Conservation (phyloP, 1,284 basidiomycete species). For the Cryptococcus maquisensis region DNA sequence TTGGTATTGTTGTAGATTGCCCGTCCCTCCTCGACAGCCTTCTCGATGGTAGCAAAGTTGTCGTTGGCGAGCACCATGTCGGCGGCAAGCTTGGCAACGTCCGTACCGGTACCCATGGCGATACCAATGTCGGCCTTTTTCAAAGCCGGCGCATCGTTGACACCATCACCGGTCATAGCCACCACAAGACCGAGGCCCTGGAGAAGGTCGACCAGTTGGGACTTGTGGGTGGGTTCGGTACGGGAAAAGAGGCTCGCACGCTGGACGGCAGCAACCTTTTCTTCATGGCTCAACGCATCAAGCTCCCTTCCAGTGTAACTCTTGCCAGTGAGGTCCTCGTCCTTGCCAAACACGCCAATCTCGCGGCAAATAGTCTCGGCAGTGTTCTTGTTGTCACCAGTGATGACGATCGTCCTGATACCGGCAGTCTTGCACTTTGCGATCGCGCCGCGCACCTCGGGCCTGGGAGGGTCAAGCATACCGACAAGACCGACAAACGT, state of each 20-base stretch:
- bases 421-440: slow-evolving; percentile 88
- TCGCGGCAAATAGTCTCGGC: slow-evolving; percentile 95
- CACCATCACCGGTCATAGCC: slow-evolving; percentile 97
- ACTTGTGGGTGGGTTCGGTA: slow-evolving; percentile 94
- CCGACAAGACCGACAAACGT: slow-evolving; percentile 93
- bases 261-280: slow-evolving; percentile 81
- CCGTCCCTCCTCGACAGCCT: slow-evolving; percentile 93
- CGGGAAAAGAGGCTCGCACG: slow-evolving; percentile 84
- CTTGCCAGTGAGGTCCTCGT: slow-evolving; percentile 82
- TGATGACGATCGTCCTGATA: slow-evolving; percentile 95
- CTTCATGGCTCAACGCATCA: slow-evolving; percentile 70
- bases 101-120: slow-evolving; percentile 98
- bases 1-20: slow-evolving; percentile 99
- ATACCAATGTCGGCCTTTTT: slow-evolving; percentile 98
- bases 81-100: slow-evolving; percentile 95
- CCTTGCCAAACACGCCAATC: slow-evolving; percentile 82
- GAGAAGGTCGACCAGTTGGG: slow-evolving; percentile 88
- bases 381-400: slow-evolving; percentile 96
- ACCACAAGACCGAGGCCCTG: slow-evolving; percentile 89
- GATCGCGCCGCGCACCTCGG: slow-evolving; percentile 83
- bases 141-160: slow-evolving; percentile 94
- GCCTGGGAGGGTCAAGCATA: slow-evolving; percentile 97
- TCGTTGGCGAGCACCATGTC: slow-evolving; percentile 82
- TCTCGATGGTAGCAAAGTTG: slow-evolving; percentile 78
- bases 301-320: slow-evolving; percentile 92